Evolutionary conservation across 257 asterid genomes (phyloP).

Genomic region (Solanum sitiens): DNA sequence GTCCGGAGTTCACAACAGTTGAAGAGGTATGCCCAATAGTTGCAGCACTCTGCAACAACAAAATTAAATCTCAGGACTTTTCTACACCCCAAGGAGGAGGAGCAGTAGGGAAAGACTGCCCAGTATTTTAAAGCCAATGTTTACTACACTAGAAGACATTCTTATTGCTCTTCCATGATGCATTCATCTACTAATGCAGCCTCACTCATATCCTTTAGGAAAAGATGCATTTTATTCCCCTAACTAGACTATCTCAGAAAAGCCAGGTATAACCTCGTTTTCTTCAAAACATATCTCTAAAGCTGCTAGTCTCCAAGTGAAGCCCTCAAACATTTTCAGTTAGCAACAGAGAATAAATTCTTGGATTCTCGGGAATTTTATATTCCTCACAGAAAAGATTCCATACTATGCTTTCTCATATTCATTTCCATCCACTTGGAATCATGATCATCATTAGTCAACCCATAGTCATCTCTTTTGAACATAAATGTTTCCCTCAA

Average conservation of each 20-base stretch:
- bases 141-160: not conserved
- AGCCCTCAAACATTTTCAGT: not conserved
- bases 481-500: not conserved
- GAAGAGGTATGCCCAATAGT: constrained; percentile 13
- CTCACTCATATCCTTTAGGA: not conserved
- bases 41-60: constrained; percentile 17
- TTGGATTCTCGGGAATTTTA: not conserved
- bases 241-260: not conserved
- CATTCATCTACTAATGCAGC: not conserved
- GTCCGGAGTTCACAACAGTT: constrained; percentile 7
- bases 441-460: not conserved
- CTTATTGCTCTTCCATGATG: not conserved
- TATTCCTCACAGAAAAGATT: not conserved
- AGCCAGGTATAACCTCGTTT: not conserved
- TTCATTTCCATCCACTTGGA: not conserved
- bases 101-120: not conserved
- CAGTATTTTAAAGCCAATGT: not conserved
- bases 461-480: not conserved
- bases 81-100: not conserved
- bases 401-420: not conserved
- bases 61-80: not conserved
- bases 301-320: not conserved
- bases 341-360: not conserved
- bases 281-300: not conserved
- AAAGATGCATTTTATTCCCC: not conserved